These are phyloP conservation scores for Exophiala sideris DNA, from an alignment of 2,329 filamentous ascomycete species.

Conservation along the genomic window DNA sequence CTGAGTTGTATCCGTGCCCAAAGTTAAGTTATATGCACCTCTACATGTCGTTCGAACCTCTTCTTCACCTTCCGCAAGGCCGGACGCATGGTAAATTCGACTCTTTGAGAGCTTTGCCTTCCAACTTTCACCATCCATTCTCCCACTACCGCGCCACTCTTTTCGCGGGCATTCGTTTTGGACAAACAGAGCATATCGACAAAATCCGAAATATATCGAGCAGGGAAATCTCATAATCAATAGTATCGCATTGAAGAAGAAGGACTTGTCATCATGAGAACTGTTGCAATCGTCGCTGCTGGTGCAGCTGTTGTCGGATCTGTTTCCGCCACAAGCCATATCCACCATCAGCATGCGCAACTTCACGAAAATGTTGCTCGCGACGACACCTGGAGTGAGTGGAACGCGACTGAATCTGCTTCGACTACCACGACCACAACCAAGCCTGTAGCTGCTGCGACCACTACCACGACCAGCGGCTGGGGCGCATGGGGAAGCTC, in stretches of 20 bases:
- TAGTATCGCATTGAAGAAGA: conserved; percentile 31
- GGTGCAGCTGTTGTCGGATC: conserved; percentile 50
- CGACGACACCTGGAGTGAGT: conserved; percentile 23
- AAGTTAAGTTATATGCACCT: conserved; percentile 24
- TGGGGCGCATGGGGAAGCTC: no score
- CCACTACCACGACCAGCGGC: conserved; percentile 39
- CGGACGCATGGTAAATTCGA: conserved; percentile 26
- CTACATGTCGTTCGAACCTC: conserved; percentile 19
- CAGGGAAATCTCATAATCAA: conserved; percentile 28
- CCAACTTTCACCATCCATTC: conserved; percentile 12
- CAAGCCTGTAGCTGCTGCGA: conserved; percentile 51
- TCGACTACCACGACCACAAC: conserved; percentile 66
- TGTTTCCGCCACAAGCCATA: conserved; percentile 55
- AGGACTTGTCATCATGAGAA: conserved; percentile 64
- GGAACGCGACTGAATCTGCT: conserved; percentile 49
- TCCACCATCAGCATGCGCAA: conserved; percentile 57
- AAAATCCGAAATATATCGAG: conserved; percentile 17
- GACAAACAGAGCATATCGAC: conserved; percentile 17
- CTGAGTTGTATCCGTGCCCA: conserved; percentile 10
- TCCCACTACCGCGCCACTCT: conserved; percentile 45
- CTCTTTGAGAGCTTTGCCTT: conserved; percentile 18
- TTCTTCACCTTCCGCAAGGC: conserved; percentile 24
- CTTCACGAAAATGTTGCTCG: conserved; percentile 30
- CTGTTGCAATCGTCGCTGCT: conserved; percentile 62
- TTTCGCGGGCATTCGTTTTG: conserved; percentile 78